Evolutionary conservation across 768 basidiomycete genomes (phyloP).

Genomic region (Crepidotus variabilis): DNA sequence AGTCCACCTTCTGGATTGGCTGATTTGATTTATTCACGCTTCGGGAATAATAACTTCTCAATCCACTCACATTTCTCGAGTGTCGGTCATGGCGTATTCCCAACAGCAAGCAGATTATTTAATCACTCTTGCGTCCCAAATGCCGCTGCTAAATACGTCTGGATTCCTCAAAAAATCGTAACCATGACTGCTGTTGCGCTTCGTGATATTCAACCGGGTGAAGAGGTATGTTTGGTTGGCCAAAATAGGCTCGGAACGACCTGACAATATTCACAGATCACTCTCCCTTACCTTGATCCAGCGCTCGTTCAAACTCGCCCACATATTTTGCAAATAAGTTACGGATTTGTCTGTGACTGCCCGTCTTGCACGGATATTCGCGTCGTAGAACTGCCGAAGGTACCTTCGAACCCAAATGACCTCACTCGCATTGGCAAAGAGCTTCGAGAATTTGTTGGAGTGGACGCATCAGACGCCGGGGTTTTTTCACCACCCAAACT

Average conservation of each 20-base stretch:
- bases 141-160: slow-evolving; percentile 57
- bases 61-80: slow-evolving; percentile 70
- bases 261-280: slow-evolving; percentile 43
- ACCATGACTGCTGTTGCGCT: slow-evolving; percentile 67
- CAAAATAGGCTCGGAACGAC: background rate
- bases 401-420: slow-evolving; percentile 31
- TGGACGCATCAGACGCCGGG: slow-evolving; percentile 19
- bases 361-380: slow-evolving; percentile 47
- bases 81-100: slow-evolving; percentile 73
- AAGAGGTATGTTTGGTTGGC: slow-evolving; percentile 52
- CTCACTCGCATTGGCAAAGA: slow-evolving; percentile 24
- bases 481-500: slow-evolving; percentile 25
- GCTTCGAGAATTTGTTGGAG: slow-evolving; percentile 36
- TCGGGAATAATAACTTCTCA: slow-evolving; percentile 80
- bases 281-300: slow-evolving; percentile 75
- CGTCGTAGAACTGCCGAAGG: slow-evolving; percentile 32
- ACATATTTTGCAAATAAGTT: slow-evolving; percentile 54
- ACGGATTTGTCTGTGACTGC: slow-evolving; percentile 68
- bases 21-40: slow-evolving; percentile 48
- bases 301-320: slow-evolving; percentile 61
- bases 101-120: slow-evolving; percentile 73
- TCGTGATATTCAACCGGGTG: slow-evolving; percentile 47
- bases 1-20: slow-evolving; percentile 23
- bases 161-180: slow-evolving; percentile 33
- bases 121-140: slow-evolving; percentile 83